Evolutionary conservation across 2,329 filamentous ascomycete genomes (phyloP), one percentile per base, ranked within the genome.

Genomic region (Colletotrichum caudatum): DNA sequence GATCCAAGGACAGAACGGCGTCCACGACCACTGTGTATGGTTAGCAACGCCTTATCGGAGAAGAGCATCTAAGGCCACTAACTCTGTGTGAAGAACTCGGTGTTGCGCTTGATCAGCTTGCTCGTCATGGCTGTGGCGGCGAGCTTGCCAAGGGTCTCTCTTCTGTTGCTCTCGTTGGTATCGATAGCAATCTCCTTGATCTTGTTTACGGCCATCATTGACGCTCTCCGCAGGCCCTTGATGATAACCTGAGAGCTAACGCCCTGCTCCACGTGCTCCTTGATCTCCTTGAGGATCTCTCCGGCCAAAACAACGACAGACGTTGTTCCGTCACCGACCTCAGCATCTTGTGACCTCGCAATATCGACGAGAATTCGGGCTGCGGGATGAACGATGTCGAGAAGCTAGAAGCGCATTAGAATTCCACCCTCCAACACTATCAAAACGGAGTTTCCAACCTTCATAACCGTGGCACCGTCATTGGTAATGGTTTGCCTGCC

Each of bases 381-480:
- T 76, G 96, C 96, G 76, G 96, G 96, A 86, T 99, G 96, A 74
- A 99, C 94, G 78, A 99, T 98, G 81, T 99, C 96, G 81, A 99
- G 93, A 66, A 99, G 93, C 94, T 96, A 78, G 6, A 46, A 54
- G 53, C 20, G 41, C 29, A 33, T 66, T 29, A 72, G 57, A 41
- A 11, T 12, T 12, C 5, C 14, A 26, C 41, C 41, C 18, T 37
- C 33, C 9, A 51, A 51, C 23, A 5, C 14, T 14, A n/a, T 9
- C 44, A n/a, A 6, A n/a, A 48, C 26, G 33, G 26, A 37, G 35
- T 44, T 67, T 56, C 83, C 77, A 82, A 94, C 93, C 91, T 98
- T 98, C 96, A 99, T 99, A 73, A 98, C 96, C 62, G 96, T 99
- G 60, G 96, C 96, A 80, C 96, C 96, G 85, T 99, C 96, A 84